Percentiles rank a stretch among this genome's conserved stretches.
Evolutionary conservation across 495 filamentous ascomycete species (phyloP).

Genomic region (Astrocystis sublimbata): DNA sequence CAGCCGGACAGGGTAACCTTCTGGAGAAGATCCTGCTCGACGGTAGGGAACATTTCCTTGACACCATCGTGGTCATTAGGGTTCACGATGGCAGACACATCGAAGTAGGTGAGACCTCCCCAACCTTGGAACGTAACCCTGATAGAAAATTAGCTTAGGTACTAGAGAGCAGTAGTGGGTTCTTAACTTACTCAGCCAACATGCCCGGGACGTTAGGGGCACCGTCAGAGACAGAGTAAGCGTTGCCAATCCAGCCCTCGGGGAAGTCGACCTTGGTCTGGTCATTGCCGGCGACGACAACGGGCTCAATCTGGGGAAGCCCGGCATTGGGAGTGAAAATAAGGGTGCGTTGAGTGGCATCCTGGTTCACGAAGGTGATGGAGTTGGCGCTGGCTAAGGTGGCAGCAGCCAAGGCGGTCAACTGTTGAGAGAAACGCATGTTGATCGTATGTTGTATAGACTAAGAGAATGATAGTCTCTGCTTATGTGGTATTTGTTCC

Average conservation of each 20-base stretch:
- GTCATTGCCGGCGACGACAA: constrained; percentile 35
- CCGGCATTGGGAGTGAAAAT: constrained; percentile 42
- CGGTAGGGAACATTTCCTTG: constrained; percentile 48
- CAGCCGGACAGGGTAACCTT: constrained; percentile 45
- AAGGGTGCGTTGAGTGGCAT: constrained; percentile 45
- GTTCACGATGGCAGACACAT: constrained; percentile 58
- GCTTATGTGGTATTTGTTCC: constrained; percentile 16
- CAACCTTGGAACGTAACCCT: constrained; percentile 46
- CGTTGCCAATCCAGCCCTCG: constrained; percentile 49
- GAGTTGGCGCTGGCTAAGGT: constrained; percentile 41
- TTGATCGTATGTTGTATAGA: constrained; percentile 1
- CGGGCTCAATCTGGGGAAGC: constrained; percentile 19
- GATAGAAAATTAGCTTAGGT: neutral
- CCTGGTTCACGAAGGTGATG: constrained; percentile 52
- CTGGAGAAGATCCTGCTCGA: constrained; percentile 18
- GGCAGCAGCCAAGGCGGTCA: constrained; percentile 30
- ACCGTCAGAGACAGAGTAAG: constrained; percentile 45
- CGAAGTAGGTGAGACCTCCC: constrained; percentile 47
- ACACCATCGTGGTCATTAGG: constrained; percentile 45
- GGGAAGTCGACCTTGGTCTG: constrained; percentile 39
- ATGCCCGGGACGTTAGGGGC: constrained; percentile 43
- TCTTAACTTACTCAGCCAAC: constrained; percentile 46
- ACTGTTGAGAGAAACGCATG: constrained; percentile 34
- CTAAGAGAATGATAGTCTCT: constrained; percentile 5
- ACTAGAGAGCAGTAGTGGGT: constrained; percentile 2